phyloP scores from a whole-genome alignment of 192 early-diverging fungal genomes.

The Rhizoclosmatium sp. region DNA sequence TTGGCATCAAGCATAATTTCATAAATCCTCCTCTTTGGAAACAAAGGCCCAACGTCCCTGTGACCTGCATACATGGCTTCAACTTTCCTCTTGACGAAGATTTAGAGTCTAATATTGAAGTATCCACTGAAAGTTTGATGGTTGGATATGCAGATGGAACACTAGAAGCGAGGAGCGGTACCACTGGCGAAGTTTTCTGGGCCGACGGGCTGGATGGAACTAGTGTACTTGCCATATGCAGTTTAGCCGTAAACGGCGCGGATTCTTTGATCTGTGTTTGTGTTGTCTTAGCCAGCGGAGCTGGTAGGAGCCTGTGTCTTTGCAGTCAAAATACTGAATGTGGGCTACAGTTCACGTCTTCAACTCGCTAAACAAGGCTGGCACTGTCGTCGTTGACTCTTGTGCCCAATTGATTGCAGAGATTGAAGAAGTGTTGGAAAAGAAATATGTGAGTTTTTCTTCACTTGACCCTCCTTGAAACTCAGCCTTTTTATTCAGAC shows the following conservation, averaged over 20 bases:
- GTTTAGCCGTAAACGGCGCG: background rate
- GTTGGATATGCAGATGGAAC: conserved; percentile 22
- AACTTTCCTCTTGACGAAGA: background rate
- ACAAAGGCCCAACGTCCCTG: background rate
- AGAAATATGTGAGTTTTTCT: background rate
- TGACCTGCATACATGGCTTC: conserved; percentile 5
- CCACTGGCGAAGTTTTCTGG: conserved; percentile 15
- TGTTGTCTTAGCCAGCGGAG: background rate
- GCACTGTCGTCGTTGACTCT: background rate
- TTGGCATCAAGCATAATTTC: background rate
- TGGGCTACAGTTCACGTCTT: conserved; percentile 1
- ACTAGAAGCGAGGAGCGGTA: background rate
- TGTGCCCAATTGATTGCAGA: background rate
- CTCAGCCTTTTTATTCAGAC: no score
- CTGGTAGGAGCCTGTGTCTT: background rate
- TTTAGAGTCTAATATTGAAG: background rate
- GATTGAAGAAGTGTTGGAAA: background rate
- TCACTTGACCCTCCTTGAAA: no score
- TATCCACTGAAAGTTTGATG: background rate
- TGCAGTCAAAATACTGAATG: no score
- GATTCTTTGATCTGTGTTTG: background rate
- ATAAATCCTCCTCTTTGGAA: background rate
- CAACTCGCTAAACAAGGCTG: background rate
- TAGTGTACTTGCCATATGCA: background rate
- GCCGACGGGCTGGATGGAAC: conserved; percentile 8